Evolutionary conservation across 208 protist genomes (phyloP), one percentile per base, ranked within the genome.

Genomic region (Endotrypanum monterogeii): DNA sequence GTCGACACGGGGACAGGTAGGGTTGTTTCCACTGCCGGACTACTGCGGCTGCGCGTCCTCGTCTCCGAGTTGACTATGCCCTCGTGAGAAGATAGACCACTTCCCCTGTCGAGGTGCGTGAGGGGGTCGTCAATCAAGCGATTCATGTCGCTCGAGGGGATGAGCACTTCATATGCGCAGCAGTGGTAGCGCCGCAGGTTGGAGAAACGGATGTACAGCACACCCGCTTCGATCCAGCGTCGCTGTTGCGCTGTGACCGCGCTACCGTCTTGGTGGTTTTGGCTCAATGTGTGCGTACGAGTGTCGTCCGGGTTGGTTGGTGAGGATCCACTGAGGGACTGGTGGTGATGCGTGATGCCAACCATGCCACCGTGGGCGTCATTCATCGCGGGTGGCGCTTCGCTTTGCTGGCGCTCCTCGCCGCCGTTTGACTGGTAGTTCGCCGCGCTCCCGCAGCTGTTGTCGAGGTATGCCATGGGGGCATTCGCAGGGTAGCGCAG

Each of bases 391-490:
- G 76, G 72, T 2, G 74, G 72, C n/a, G 60, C 70, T 30, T 70
- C 75, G 56, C 73, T 73, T 57, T 78, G 30, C 76, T 78, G 60
- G 16, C 79, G 71, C 20, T 63, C 65, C 30, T 63, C 61, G 41
- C 58, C 57, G 30, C n/a, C 37, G 52, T 63, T 44, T 8, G 39
- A 8, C 18, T n/a, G 18, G 0, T 30, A 58, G 6, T 72, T 60
- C 41, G 46, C 56, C 9, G 48, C 57, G 50, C 54, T 70, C 25
- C 55, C 55, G 18, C 46, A 35, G 12, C 56, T 71, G 67, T 73
- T 77, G 67, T 77, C 78, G 30, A 76, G 11, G 72, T 91, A 93
- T 23, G 75, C 89, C 89, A 93, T 93, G 9, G 89, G 89, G 3
- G 90, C 88, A 51, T 75, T 61, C 20, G 68, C 72, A 7, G 89